Percentiles rank a stretch among this genome's conserved stretches.
phyloP scores from a whole-genome alignment of 75 land plant genomes.

The Pinus taeda region DNA sequence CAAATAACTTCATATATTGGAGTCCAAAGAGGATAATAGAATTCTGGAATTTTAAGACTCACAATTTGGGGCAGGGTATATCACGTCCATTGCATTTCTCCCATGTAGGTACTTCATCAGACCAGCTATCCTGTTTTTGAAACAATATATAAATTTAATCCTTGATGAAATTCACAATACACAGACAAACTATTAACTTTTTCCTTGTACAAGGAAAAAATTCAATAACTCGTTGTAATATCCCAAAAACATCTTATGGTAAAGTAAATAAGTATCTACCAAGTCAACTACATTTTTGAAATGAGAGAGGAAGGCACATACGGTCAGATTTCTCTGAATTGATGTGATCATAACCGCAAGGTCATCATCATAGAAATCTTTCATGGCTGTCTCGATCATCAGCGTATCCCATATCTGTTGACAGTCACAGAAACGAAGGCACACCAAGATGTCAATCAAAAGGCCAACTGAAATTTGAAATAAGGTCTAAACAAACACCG shows the following conservation, averaged over 20 bases:
- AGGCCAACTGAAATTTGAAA: not conserved
- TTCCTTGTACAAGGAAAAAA: too few relatives aligned
- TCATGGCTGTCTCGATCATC: slow-evolving; percentile 41
- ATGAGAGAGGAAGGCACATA: slow-evolving; percentile 12
- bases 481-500: not conserved
- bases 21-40: not conserved
- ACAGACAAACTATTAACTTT: not conserved
- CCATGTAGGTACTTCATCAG: slow-evolving; percentile 2
- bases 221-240: not conserved
- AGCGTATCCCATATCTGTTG: slow-evolving; percentile 57
- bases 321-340: slow-evolving; percentile 45
- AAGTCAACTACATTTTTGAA: not conserved
- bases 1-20: too few relatives aligned
- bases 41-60: not conserved
- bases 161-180: not conserved
- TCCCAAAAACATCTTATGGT: not conserved
- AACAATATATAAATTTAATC: not conserved
- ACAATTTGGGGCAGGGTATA: not conserved
- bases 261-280: not conserved
- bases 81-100: not conserved
- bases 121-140: not conserved
- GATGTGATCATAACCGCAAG: slow-evolving; percentile 28
- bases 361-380: slow-evolving; percentile 21
- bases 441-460: not conserved
- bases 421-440: not conserved